These are phyloP conservation scores for Marasmius oreades DNA, from an alignment of 1,284 basidiomycete genomes.

Conservation along the genomic window DNA sequence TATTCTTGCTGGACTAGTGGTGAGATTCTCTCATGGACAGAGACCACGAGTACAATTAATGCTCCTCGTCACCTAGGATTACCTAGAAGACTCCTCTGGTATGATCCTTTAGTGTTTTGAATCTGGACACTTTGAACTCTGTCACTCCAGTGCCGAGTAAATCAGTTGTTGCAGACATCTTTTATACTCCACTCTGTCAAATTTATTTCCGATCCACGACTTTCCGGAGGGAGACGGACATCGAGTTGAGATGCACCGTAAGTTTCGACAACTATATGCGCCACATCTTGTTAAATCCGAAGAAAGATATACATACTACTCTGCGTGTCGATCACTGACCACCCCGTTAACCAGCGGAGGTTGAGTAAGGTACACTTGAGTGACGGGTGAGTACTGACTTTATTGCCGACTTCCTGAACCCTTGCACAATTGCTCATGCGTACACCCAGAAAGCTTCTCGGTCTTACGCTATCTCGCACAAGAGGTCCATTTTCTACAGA, in stretches of 20 bases:
- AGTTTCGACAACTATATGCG: constrained; percentile 4
- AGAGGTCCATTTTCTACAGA: constrained; percentile 22
- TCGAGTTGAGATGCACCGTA: constrained; percentile 15
- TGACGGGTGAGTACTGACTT: constrained; percentile 30
- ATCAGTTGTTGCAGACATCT: constrained; percentile 14
- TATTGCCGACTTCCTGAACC: background rate
- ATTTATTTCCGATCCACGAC: constrained; percentile 15
- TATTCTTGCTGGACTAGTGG: constrained; percentile 39
- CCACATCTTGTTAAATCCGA: constrained; percentile 5
- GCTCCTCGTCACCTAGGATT: constrained; percentile 1
- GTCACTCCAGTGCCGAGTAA: constrained; percentile 13
- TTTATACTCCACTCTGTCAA: constrained; percentile 20
- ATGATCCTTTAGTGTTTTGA: background rate
- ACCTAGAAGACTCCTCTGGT: constrained; percentile 2
- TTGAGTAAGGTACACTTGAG: constrained; percentile 30
- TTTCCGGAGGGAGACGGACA: background rate
- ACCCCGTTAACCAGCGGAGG: constrained; percentile 26
- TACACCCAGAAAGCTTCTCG: constrained; percentile 27
- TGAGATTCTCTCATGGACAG: constrained; percentile 9
- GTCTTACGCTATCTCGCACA: constrained; percentile 27
- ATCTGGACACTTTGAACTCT: background rate
- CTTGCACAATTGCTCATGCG: constrained; percentile 7
- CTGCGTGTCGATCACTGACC: constrained; percentile 25
- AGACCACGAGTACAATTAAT: no score
- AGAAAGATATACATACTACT: constrained; percentile 32